Base-by-base conservation (phyloP, 306 rosid species). In the Castanea mollissima region DNA sequence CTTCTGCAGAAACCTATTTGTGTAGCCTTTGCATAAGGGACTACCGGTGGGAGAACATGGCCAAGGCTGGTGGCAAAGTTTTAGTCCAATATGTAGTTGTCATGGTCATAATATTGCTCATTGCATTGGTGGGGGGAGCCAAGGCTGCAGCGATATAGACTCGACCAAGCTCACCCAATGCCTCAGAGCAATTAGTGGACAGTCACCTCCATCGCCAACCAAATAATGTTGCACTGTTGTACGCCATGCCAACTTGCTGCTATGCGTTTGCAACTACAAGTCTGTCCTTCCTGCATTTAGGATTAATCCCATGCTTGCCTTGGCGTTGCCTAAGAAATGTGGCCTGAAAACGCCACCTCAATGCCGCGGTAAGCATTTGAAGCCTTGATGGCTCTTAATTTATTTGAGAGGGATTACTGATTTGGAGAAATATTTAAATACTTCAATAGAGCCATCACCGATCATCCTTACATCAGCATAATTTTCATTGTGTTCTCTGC, bases 311-410 rank as follows among this genome's bases (percentile, higher is more conserved):
- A 73, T 14, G 10, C 74, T 73, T 18, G 98, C 97, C 56, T 74
- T 92, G 79, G 88, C 87, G 6, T 82, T 92, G 92, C 96, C 94
- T 0, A 15, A 56, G 25, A 89, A 83, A 74, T 94, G 97, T 81
- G 91, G 90, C 60, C 38, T 88, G 2, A 56, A 49, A 71, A 82
- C 73, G 4, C 92, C 97, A 8, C 80, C 68, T 3, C 60, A 73
- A 72, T 91, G 94, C 77, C 68, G 6, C n/a, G 89, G 93, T 93
- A 85, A 81, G 77, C 15, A 49, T 49, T 12, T 49, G 54, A 49
- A 49, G 54, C 54, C 15, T 49, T 49, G 15, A 49, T 49, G 46
- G 46, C 46, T 38, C 46, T 38, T 38, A 8, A 38, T 8, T 11
- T 7, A 8, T 38, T 38, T 38, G 46, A 7, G 46, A 38, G 11